Base-by-base conservation (phyloP, 1,139 yeast species). In the Sugiyamaella pinicola region DNA sequence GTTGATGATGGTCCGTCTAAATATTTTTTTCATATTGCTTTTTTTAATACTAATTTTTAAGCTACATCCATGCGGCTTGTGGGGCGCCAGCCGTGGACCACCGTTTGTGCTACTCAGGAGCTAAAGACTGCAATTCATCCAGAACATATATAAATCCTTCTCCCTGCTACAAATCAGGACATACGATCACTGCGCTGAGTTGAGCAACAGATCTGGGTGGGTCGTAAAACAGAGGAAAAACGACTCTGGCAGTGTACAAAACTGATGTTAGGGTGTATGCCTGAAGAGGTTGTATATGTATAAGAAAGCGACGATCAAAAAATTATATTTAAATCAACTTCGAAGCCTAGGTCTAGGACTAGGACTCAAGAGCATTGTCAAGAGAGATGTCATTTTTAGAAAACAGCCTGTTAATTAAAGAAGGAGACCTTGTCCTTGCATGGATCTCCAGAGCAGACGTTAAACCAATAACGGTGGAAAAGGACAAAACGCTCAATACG, bases 341-440 rank as follows among this genome's bases (percentile, higher is more conserved):
- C 8, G 5, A 31, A 12, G 5, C 34, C 15, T 5, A 34, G 38
- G 15, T n/a, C 15, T n/a, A 31, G 34, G 17, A 5, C 21, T 13
- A 26, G 3, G n/a, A 2, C 9, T 28, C 19, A 19, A 2, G 10
- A 7, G 34, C 10, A 26, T 38, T 34, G 10, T 31, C 39, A 24
- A 26, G 12, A n/a, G 31, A 26, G 21, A 59, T 57, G 60, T 52
- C 58, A 4, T 59, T 59, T 44, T 50, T 55, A 28, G 51, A 54
- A 22, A 40, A 40, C 19, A 29, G 37, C 17, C 79, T 79, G 54
- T 55, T 65, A 18, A 84, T 93, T 45, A 85, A 84, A 62, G 95
- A 86, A 59, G 96, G 95, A 2, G 97, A 90, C 64, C 73, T 90
- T 21, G 96, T 88, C 2, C 78, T 93, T 24, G 91, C 89, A 0